Evolutionary conservation across 768 basidiomycete species (phyloP).

Genomic region (Boletus subparvulus): DNA sequence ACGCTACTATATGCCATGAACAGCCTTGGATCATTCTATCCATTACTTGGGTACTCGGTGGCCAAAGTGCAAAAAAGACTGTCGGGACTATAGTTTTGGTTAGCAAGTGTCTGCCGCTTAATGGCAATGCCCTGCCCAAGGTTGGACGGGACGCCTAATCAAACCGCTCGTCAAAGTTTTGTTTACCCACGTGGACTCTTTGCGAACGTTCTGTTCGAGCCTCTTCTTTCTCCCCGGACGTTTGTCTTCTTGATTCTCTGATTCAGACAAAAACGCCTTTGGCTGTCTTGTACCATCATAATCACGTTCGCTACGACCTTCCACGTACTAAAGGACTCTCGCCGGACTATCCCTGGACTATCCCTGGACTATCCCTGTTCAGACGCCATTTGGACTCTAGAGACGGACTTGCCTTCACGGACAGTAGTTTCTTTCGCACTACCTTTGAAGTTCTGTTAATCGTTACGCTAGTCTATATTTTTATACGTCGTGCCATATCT

Average conservation of each 20-base stretch:
- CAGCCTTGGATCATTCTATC: slow-evolving; percentile 57
- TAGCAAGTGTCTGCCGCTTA: slow-evolving; percentile 4
- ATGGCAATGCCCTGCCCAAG: background rate
- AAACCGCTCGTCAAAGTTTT: background rate
- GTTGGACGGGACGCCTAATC: background rate
- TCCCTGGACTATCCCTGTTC: slow-evolving; percentile 16
- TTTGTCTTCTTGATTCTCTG: slow-evolving; percentile 5
- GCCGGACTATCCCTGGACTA: slow-evolving; percentile 9
- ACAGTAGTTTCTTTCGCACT: slow-evolving; percentile 14
- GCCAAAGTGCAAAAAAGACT: slow-evolving; percentile 34
- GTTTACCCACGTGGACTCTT: slow-evolving; percentile 11
- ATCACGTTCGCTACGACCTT: slow-evolving; percentile 27
- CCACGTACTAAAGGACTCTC: slow-evolving; percentile 22
- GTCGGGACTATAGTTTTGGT: slow-evolving; percentile 25
- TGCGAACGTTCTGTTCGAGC: slow-evolving; percentile 6
- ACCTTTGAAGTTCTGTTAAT: slow-evolving; percentile 23
- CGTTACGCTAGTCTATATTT: slow-evolving; percentile 29
- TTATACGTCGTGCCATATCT: slow-evolving; percentile 25
- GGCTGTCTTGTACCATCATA: slow-evolving; percentile 7
- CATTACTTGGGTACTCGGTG: slow-evolving; percentile 45
- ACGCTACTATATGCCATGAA: slow-evolving; percentile 65
- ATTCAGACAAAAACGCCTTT: slow-evolving; percentile 10
- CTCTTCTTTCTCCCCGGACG: background rate
- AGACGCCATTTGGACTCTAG: slow-evolving; percentile 26
- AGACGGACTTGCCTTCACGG: slow-evolving; percentile 26